These are phyloP conservation scores for Camelina neglecta DNA, from an alignment of 345 rosid species.

Conservation along the genomic window DNA sequence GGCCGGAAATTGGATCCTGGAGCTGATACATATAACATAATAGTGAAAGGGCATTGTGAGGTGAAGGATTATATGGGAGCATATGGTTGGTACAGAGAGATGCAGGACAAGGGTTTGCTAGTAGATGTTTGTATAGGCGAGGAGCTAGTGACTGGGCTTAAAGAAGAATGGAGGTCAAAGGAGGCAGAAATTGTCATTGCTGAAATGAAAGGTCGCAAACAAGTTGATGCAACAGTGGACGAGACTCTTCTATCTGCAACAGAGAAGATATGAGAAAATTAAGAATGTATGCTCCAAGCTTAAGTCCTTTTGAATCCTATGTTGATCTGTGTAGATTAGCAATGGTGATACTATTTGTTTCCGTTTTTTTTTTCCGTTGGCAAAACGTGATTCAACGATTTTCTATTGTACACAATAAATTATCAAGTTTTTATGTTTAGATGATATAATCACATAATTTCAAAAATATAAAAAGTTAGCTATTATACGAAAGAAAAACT, in stretches of 20 bases:
- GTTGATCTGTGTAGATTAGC: no score
- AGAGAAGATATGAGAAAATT: slow-evolving; percentile 31
- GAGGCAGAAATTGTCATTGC: slow-evolving; percentile 58
- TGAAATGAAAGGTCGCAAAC: slow-evolving; percentile 55
- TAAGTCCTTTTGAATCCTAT: neutral
- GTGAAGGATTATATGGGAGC: slow-evolving; percentile 58
- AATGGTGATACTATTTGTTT: no score
- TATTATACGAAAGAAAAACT: neutral
- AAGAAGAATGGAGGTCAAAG: slow-evolving; percentile 56
- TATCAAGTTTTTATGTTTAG: no score
- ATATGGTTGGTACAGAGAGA: slow-evolving; percentile 73
- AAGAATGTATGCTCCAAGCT: neutral
- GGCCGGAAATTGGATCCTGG: slow-evolving; percentile 51
- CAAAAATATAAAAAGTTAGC: no score
- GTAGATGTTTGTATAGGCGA: slow-evolving; percentile 45
- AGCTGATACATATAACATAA: slow-evolving; percentile 72
- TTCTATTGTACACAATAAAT: no score
- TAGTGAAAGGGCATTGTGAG: slow-evolving; percentile 67
- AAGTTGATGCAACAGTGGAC: slow-evolving; percentile 42
- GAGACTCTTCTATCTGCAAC: slow-evolving; percentile 34
- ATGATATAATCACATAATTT: no score
- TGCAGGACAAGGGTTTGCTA: slow-evolving; percentile 61
- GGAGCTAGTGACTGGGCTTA: slow-evolving; percentile 62
- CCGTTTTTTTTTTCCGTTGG: no score
- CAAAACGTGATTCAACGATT: no score